Evolutionary conservation across 345 rosid genomes (phyloP), one percentile per base, ranked within the genome.

Genomic region (Eucalyptus erythrocorys): DNA sequence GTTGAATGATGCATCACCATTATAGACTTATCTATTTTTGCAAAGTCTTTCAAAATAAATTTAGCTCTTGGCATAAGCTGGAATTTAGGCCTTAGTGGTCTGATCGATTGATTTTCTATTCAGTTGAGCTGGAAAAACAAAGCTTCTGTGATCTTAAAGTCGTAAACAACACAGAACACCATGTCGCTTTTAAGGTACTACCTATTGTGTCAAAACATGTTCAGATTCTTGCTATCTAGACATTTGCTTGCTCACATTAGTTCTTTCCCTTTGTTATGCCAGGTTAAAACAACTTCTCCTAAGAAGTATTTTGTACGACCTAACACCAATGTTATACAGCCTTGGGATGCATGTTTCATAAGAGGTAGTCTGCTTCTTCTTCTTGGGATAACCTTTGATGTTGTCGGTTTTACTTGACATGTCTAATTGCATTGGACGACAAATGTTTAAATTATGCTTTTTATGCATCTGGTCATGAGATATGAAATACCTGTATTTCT

Each of bases 141-240:
- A 90, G 92, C 87, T 90, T 80, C 88, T 94, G 95, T 47, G 95
- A 94, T 88, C 96, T 94, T 89, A 93, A 94, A 91, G 92, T 93
- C 37, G 92, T 87, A 86, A 94, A 94, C 93, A 93, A 94, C 91
- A 93, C 95, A 27, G 95, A 94, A 85, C 89, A 93, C 76, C 93
- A 94, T 88, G 92, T 94, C 85, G 96, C 96, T 90, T 94, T 94
- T 87, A 94, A 94, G 95, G 96, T 94, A 90, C 47, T 61, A 13
- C 88, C 64, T 15, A 7, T 88, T 22, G 21, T 34, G 42, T 79
- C 53, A 55, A 9, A 55, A 86, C 47, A 45, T 61, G 32, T 87
- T 59, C 26, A 14, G 51, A n/a, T 42, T 50, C 49, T 6, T 64
- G 47, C 84, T 76, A 1, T 76, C 27, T 11, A 22, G 27, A 76